Percentiles rank a stretch among this genome's conserved stretches.
These are phyloP conservation scores for Magnaporthales sp. DNA, from an alignment of 2,329 filamentous ascomycete genomes.

Conservation along the genomic window DNA sequence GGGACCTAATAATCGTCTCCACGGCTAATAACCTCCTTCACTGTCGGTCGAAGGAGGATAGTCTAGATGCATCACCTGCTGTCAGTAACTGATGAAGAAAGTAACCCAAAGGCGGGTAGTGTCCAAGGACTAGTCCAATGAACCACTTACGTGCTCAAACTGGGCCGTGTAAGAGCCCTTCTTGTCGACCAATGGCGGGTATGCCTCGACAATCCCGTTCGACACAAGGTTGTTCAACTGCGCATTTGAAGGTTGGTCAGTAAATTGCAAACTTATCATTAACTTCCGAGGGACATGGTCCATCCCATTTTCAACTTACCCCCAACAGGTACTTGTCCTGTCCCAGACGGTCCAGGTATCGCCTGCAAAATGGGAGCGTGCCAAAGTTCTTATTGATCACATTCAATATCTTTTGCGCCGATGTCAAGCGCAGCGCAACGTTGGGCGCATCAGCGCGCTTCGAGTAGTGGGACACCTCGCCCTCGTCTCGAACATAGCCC, in stretches of 20 bases:
- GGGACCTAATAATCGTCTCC: constrained; percentile 67
- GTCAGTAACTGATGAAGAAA: constrained; percentile 6
- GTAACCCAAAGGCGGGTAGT: neutral
- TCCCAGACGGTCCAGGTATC: constrained; percentile 86
- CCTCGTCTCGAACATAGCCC: constrained; percentile 79
- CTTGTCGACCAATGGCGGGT: constrained; percentile 81
- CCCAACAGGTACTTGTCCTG: constrained; percentile 91
- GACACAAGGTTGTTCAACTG: constrained; percentile 80
- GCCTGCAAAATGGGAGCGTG: constrained; percentile 81
- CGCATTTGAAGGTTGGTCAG: neutral
- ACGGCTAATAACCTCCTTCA: constrained; percentile 81
- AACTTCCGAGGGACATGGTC: neutral
- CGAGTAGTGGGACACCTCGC: constrained; percentile 86
- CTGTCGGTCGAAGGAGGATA: constrained; percentile 66
- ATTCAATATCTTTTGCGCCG: constrained; percentile 76
- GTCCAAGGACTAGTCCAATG: neutral
- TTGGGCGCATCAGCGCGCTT: constrained; percentile 64
- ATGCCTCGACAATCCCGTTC: constrained; percentile 78
- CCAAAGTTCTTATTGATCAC: constrained; percentile 96
- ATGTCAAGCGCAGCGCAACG: constrained; percentile 66
- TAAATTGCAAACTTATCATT: neutral
- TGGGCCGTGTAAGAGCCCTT: constrained; percentile 94
- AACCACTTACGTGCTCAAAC: constrained; percentile 77
- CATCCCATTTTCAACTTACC: constrained; percentile 39
- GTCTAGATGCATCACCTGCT: constrained; percentile 38